Evolutionary conservation across 495 filamentous ascomycete genomes (phyloP).

Genomic region (Penicillium parvum): DNA sequence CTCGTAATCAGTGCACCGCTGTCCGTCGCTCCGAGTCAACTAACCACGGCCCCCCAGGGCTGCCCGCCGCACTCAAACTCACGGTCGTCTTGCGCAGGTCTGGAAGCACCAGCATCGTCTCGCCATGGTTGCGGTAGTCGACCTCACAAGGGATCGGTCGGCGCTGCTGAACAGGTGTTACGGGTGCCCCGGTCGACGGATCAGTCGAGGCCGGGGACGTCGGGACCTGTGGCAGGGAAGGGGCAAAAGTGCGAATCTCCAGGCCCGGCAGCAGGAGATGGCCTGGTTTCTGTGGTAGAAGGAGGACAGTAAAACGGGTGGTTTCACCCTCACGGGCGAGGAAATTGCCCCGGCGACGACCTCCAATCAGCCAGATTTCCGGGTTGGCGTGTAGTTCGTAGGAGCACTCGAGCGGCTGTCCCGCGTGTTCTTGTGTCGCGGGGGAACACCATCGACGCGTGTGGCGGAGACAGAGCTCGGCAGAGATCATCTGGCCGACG

Average conservation of each 20-base stretch:
- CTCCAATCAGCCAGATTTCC: slow-evolving; percentile 82
- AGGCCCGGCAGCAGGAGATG: slow-evolving; percentile 69
- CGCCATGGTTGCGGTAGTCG: slow-evolving; percentile 70
- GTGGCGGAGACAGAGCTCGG: slow-evolving; percentile 67
- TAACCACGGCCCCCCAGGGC: slow-evolving; percentile 59
- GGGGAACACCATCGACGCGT: slow-evolving; percentile 72
- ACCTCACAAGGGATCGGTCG: slow-evolving; percentile 62
- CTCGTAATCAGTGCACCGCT: slow-evolving; percentile 11
- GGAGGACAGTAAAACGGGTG: slow-evolving; percentile 54
- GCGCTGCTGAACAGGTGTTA: slow-evolving; percentile 25
- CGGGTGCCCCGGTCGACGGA: slow-evolving; percentile 10
- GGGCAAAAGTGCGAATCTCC: slow-evolving; percentile 62
- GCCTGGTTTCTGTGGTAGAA: slow-evolving; percentile 76
- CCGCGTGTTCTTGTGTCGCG: slow-evolving; percentile 31
- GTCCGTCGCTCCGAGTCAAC: slow-evolving; percentile 49
- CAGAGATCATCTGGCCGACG: slow-evolving; percentile 65
- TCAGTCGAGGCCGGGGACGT: slow-evolving; percentile 16
- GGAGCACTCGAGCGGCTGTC: slow-evolving; percentile 65
- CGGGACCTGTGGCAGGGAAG: slow-evolving; percentile 16
- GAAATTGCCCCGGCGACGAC: slow-evolving; percentile 74
- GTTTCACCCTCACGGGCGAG: slow-evolving; percentile 50
- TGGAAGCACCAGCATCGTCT: slow-evolving; percentile 71
- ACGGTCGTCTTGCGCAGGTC: slow-evolving; percentile 72
- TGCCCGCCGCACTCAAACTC: slow-evolving; percentile 57
- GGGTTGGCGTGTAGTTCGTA: slow-evolving; percentile 75